These are phyloP conservation scores for Mrakia blollopis DNA, from an alignment of 768 basidiomycete genomes.

Conservation along the genomic window DNA sequence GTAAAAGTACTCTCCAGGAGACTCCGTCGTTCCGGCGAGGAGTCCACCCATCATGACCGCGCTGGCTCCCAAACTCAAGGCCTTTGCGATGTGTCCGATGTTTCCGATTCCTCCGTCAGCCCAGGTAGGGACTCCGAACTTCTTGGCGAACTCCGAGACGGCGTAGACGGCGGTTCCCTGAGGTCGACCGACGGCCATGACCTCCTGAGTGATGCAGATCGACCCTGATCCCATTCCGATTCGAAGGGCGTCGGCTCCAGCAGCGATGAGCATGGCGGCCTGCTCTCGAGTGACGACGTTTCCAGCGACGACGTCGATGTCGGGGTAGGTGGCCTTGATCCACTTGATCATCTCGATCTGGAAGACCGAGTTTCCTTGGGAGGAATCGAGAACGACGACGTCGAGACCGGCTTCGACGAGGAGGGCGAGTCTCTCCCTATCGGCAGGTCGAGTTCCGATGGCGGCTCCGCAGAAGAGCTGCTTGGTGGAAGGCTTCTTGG, in stretches of 20 bases:
- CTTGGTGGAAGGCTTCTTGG: constrained; percentile 82
- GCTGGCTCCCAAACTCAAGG: constrained; percentile 83
- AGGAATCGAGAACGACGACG: constrained; percentile 89
- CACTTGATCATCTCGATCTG: constrained; percentile 91
- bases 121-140: constrained; percentile 92
- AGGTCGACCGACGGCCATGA: constrained; percentile 97
- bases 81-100: constrained; percentile 97
- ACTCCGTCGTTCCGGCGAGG: constrained; percentile 91
- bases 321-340: constrained; percentile 80
- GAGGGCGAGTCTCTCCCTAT: constrained; percentile 73
- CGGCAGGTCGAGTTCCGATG: constrained; percentile 83
- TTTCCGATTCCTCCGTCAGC: constrained; percentile 95
- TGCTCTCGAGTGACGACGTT: constrained; percentile 98
- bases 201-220: constrained; percentile 98
- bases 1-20: constrained; percentile 98
- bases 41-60: constrained; percentile 99
- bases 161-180: constrained; percentile 98
- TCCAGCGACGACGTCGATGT: constrained; percentile 88
- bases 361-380: constrained; percentile 90
- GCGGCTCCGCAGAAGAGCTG: constrained; percentile 96
- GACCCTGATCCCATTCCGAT: constrained; percentile 98
- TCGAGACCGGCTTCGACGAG: constrained; percentile 93
- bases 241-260: constrained; percentile 91
- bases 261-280: constrained; percentile 84
- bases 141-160: constrained; percentile 84